Evolutionary conservation across 75 land plant genomes (phyloP).

Genomic region (Cryptomeria japonica): DNA sequence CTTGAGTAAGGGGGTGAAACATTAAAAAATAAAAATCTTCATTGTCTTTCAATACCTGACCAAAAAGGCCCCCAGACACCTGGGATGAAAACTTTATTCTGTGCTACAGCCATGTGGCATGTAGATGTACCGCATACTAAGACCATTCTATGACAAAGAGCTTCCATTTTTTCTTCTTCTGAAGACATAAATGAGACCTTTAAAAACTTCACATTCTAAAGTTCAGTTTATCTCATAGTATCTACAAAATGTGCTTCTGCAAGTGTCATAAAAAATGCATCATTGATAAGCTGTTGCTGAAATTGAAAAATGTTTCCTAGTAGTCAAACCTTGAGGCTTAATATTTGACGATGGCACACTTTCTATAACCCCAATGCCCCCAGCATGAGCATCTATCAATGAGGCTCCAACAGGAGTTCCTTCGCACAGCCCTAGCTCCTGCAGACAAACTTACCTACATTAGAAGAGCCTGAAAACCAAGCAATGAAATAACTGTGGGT

Average conservation of each 20-base stretch:
- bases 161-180: conserved; percentile 47
- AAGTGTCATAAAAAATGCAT: background rate
- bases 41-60: conserved; percentile 68
- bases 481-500: background rate
- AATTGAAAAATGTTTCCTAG: background rate
- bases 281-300: background rate
- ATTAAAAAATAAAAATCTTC: background rate
- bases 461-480: conserved; percentile 1
- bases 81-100: conserved; percentile 81
- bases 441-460: conserved; percentile 11
- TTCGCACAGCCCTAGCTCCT: conserved; percentile 87
- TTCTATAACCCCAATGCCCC: conserved; percentile 94
- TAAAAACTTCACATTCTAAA: conserved; percentile 5
- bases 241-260: conserved; percentile 2
- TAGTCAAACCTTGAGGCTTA: conserved; percentile 29
- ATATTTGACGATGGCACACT: conserved; percentile 48
- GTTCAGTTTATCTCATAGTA: background rate
- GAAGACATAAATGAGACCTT: conserved; percentile 12
- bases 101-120: conserved; percentile 94
- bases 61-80: conserved; percentile 99
- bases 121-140: conserved; percentile 98
- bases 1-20: background rate
- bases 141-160: conserved; percentile 80
- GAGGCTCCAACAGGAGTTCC: conserved; percentile 95
- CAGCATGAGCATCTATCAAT: conserved; percentile 99